Conservation (phyloP, 768 basidiomycete species). For the Megacollybia marginata region DNA sequence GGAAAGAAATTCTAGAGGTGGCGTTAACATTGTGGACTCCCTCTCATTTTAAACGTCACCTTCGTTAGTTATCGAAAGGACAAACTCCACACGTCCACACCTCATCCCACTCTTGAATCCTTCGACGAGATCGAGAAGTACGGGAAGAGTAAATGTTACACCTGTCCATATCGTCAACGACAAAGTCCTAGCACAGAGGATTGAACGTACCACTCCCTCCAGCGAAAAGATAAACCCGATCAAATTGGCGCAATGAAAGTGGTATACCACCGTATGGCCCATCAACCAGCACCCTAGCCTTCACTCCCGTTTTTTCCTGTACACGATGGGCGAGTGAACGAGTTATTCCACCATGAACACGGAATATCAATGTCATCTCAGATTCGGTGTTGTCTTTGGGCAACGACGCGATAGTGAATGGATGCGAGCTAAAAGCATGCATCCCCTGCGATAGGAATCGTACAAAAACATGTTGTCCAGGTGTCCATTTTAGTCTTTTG, state of each 20-base stretch:
- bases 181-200: not conserved
- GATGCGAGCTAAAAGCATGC: conserved; percentile 18
- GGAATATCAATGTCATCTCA: conserved; percentile 10
- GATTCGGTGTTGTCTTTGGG: not conserved
- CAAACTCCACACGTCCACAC: conserved; percentile 15
- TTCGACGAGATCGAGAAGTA: conserved; percentile 17
- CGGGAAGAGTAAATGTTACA: conserved; percentile 18
- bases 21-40: not conserved
- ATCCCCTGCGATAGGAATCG: conserved; percentile 13
- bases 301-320: not conserved
- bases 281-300: conserved; percentile 10
- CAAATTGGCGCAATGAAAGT: conserved; percentile 15
- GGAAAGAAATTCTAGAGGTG: conserved; percentile 7
- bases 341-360: conserved; percentile 19
- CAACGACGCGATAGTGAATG: conserved; percentile 20
- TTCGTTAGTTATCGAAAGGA: conserved; percentile 12
- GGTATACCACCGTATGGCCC: conserved; percentile 22
- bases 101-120: conserved; percentile 7
- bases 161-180: conserved; percentile 2
- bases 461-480: conserved; percentile 25
- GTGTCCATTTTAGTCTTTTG: conserved; percentile 19
- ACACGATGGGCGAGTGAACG: conserved; percentile 4
- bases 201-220: conserved; percentile 23
- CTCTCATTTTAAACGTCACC: conserved; percentile 7
- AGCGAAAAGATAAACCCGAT: conserved; percentile 21